phyloP scores from a whole-genome alignment of 1,284 basidiomycete genomes.

The Hortiboletus rubellus region DNA sequence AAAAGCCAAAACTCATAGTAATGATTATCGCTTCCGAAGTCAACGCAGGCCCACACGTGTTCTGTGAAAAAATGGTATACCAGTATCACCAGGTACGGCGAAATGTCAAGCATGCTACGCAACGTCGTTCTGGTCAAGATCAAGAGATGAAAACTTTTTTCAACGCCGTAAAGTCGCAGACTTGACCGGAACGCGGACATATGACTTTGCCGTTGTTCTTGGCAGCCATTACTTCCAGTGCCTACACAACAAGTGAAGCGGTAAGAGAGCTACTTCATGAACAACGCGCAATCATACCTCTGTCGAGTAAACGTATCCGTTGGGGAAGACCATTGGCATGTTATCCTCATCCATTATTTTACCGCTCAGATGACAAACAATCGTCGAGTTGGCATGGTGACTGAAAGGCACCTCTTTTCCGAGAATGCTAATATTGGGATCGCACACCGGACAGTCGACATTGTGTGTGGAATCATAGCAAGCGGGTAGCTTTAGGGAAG shows the following conservation, averaged over 20 bases:
- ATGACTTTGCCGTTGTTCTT: constrained; percentile 73
- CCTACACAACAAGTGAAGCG: constrained; percentile 47
- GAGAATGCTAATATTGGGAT: constrained; percentile 72
- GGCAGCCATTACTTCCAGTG: constrained; percentile 80
- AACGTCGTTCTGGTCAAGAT: constrained; percentile 9
- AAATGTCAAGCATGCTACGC: not conserved
- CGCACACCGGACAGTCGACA: constrained; percentile 91
- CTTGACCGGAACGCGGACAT: constrained; percentile 76
- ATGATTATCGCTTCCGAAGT: constrained; percentile 30
- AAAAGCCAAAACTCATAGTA: constrained; percentile 15
- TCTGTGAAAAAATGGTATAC: not conserved
- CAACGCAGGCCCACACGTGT: constrained; percentile 16
- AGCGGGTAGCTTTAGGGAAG: constrained; percentile 82
- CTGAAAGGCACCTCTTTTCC: constrained; percentile 88
- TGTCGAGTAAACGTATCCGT: constrained; percentile 90
- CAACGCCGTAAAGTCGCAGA: constrained; percentile 64
- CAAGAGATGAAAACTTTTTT: constrained; percentile 88
- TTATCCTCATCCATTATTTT: constrained; percentile 95
- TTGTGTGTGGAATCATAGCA: constrained; percentile 71
- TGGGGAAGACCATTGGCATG: constrained; percentile 88
- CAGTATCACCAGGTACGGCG: not conserved
- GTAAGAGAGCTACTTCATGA: not conserved
- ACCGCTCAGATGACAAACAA: constrained; percentile 89
- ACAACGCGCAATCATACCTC: constrained; percentile 46
- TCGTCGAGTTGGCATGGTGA: constrained; percentile 93